Base-by-base conservation (phyloP, 805 yeast genomes). In the Debaryomyces prosopidis region DNA sequence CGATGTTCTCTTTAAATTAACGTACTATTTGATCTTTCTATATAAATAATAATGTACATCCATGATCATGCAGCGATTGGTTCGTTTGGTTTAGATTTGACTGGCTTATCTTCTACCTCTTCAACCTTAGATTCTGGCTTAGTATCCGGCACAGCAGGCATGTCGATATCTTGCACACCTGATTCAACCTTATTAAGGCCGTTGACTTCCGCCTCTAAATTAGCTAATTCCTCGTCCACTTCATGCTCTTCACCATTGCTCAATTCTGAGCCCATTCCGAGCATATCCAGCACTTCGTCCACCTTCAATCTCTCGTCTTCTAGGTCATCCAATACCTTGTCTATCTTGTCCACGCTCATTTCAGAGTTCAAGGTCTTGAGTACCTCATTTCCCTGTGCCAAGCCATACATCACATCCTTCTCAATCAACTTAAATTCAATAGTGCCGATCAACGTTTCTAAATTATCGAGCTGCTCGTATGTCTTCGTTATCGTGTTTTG, bases 371-470 rank as follows among this genome's bases (percentile, higher is more conserved):
- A 73, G 53, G 80, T 82, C 52, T 79, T 84, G 53, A 94, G 76
- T 10, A 89, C 88, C 42, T 75, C 68, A 58, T 87, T 90, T 18
- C 99, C 98, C 52, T 85, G 84, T 53, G 83, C 76, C 26, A 94
- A 69, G 0, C 97, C 97, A 47, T 77, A 78, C 3, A 91, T 53
- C 35, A 94, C 90, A 56, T 90, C 96, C 50, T 82, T 81, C 60
- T 94, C 98, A 27, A 94, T 83, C 46, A 89, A 68, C 57, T 96
- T 92, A 68, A 89, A 90, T 65, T 94, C 98, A 31, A 94, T 86
- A 8, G 84, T 84, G 17, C 82, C 78, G 7, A 89, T 85, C 62
- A 94, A 77, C 48, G 81, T 78, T 62, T 92, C 97, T 31, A 94
- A 65, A 32, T 87, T 85, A 45, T 83, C 85, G 26, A 91, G 70